Evolutionary conservation across 2,329 filamentous ascomycete species (phyloP), one percentile per base, ranked within the genome.

Genomic region (Zymoseptoria crescenta): DNA sequence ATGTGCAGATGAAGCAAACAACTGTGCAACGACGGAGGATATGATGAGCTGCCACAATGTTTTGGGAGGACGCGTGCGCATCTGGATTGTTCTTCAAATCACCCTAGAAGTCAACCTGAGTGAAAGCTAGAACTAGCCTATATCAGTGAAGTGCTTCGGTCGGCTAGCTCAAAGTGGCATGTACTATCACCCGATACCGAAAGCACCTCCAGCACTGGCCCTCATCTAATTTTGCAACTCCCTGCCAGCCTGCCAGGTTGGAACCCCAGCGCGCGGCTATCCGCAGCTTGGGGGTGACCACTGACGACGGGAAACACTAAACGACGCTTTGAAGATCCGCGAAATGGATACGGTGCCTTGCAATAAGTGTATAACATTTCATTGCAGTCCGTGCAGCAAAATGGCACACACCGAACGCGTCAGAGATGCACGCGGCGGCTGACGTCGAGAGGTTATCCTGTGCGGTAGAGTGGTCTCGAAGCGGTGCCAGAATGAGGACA

Each of bases 1-100:
- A 63, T 59, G 56, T 61, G 56, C 63, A 56, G 63, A 58, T 54
- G 54, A 53, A 62, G 64, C 62, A 65, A 65, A 65, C 64, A 64
- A 65, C 59, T 61, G 60, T 65, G 35, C 35, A 45, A 56, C 62
- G 56, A 65, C 59, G 35, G 49, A 20, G 35, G 52, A 59, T 24
- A 57, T 49, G 57, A 57, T 49, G 57, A 35, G 19, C 53, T 52
- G 56, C 27, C 59, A 21, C 56, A 35, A 61, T 4, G 4, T 58
- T 59, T 49, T 56, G 56, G n/a, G 59, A 52, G 52, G 49, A 58
- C 56, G 59, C 62, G 62, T 58, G 60, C 59, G 59, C 62, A 50
- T 56, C 59, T 55, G 45, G 41, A 24, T 55, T 60, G 56, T 59
- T 59, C 61, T 30, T n/a, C n/a, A n/a, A n/a, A n/a, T n/a, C n/a